Conservation (phyloP, 805 yeast species). For the Candida nitratophila region DNA sequence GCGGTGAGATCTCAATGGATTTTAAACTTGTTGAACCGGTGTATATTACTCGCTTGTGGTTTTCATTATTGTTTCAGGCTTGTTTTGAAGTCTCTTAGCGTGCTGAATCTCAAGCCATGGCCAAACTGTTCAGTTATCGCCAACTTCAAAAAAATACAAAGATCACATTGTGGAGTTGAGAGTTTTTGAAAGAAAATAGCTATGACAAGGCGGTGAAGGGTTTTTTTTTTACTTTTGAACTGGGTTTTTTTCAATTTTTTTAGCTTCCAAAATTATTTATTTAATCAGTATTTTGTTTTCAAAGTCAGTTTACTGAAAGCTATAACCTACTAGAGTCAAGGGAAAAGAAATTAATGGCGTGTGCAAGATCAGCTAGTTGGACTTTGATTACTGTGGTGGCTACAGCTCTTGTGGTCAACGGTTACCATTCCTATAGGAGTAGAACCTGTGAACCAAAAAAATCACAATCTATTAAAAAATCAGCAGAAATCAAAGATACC, state of each 20-base stretch:
- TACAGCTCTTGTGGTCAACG: slow-evolving; percentile 31
- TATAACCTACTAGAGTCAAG: no score
- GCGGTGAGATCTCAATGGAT: background rate
- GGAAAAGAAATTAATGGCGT: background rate
- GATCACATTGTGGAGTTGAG: no score
- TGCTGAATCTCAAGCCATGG: no score
- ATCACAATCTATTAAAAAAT: background rate
- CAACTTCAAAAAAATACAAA: no score
- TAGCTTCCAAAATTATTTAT: background rate
- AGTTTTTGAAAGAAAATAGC: no score
- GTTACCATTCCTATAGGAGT: slow-evolving; percentile 20
- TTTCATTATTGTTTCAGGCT: no score
- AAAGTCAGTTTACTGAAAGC: no score
- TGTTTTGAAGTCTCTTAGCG: no score
- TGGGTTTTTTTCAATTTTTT: background rate
- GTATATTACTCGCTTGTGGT: no score
- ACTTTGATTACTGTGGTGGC: slow-evolving; percentile 22
- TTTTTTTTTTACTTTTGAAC: no score
- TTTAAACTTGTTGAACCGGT: no score
- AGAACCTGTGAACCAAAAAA: background rate
- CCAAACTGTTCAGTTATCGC: no score
- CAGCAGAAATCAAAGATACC: slow-evolving; percentile 6
- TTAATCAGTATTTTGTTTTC: background rate
- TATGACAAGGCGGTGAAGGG: background rate
- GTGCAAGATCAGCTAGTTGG: slow-evolving; percentile 8